Evolutionary conservation across 352 stramenopile species (phyloP).

Genomic region (Phytophthora pinifolia): DNA sequence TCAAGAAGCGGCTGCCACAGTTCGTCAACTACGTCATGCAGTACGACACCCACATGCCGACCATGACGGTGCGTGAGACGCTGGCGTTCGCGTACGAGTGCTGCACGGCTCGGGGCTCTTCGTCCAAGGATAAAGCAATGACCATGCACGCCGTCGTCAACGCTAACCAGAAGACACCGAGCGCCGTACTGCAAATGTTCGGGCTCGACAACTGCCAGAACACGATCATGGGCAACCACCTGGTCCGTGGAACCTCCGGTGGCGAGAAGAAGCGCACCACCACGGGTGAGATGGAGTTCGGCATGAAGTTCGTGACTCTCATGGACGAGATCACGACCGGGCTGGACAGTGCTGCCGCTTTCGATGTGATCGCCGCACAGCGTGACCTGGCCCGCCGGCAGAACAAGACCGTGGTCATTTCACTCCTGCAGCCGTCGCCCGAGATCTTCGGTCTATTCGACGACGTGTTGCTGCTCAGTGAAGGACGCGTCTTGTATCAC

Average conservation of each 20-base stretch:
- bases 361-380: constrained; percentile 15
- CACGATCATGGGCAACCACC: constrained; percentile 11
- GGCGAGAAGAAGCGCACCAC: constrained; percentile 86
- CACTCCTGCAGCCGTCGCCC: constrained; percentile 15
- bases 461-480: constrained; percentile 6
- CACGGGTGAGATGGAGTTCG: constrained; percentile 84
- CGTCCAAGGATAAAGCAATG: neutral
- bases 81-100: constrained; percentile 17
- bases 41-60: constrained; percentile 16
- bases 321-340: constrained; percentile 23
- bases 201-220: constrained; percentile 12
- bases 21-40: constrained; percentile 20
- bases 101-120: constrained; percentile 6
- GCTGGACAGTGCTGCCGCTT: constrained; percentile 18
- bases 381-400: constrained; percentile 10
- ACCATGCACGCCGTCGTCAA: neutral
- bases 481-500: constrained; percentile 10
- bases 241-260: constrained; percentile 52
- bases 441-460: constrained; percentile 18
- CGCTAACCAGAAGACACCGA: neutral
- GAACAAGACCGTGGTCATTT: constrained; percentile 17
- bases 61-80: constrained; percentile 14
- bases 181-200: constrained; percentile 4
- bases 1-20: constrained; percentile 12
- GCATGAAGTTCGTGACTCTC: constrained; percentile 50